Conservation (phyloP, 1,284 basidiomycete species). For the Apiotrichum siamense region DNA sequence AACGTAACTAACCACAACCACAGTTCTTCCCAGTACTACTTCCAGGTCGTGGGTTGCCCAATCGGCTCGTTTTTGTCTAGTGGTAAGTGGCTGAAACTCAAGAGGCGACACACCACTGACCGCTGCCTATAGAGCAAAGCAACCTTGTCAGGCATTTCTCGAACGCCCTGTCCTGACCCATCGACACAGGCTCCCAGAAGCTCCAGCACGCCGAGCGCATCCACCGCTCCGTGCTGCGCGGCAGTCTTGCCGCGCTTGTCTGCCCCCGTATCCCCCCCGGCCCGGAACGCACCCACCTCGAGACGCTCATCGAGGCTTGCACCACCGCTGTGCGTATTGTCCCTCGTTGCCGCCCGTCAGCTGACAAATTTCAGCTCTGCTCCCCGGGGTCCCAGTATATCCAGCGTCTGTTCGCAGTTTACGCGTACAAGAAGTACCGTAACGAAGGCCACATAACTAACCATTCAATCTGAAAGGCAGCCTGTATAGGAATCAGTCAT, state of each 20-base stretch:
- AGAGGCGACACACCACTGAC: no score
- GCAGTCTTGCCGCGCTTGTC: slow-evolving; percentile 2
- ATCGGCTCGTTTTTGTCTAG: slow-evolving; percentile 25
- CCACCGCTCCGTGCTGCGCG: slow-evolving; percentile 3
- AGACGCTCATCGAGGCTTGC: slow-evolving; percentile 19
- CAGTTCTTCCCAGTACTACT: slow-evolving; percentile 28
- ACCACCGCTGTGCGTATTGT: slow-evolving; percentile 27
- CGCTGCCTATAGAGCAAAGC: not conserved
- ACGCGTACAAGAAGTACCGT: slow-evolving; percentile 27
- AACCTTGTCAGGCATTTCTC: no score
- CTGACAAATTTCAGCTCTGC: slow-evolving; percentile 18
- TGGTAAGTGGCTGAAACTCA: slow-evolving; percentile 25
- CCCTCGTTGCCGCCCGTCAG: not conserved
- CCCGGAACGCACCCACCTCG: slow-evolving; percentile 14
- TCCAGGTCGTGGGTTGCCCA: slow-evolving; percentile 36
- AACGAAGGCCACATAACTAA: not conserved
- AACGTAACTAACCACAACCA: not conserved
- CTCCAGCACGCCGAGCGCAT: slow-evolving; percentile 5
- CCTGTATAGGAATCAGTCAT: no score
- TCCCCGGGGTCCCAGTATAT: slow-evolving; percentile 23
- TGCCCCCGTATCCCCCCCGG: slow-evolving; percentile 8
- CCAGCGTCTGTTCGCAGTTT: slow-evolving; percentile 39
- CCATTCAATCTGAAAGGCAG: no score
- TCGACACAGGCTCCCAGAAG: slow-evolving; percentile 1
- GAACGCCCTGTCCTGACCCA: no score